A percentile compares a stretch with the other conserved stretches of the same genome.
Conservation (phyloP, 371 early-diverging fungal genomes). For the Syncephalastrum racemosum region DNA sequence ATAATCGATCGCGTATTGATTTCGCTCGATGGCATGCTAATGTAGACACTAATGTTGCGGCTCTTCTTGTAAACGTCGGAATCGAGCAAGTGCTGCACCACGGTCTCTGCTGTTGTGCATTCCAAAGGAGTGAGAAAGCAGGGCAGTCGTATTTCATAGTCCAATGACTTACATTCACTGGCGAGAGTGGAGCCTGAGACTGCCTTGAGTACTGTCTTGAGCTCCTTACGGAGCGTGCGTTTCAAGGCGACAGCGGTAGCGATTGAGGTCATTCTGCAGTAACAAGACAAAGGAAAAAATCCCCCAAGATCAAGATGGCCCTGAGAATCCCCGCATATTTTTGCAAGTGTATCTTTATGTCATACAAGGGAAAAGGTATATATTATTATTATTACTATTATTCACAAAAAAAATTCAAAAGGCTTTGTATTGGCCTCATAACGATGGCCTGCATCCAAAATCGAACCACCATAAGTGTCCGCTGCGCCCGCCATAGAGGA, state of each 20-base stretch:
- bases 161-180: constrained; percentile 9
- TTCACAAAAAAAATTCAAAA: too few relatives aligned
- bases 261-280: too few relatives aligned
- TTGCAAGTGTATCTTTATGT: too few relatives aligned
- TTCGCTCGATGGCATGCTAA: constrained; percentile 65
- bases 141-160: not conserved
- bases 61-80: constrained; percentile 48
- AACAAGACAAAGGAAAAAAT: too few relatives aligned
- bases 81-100: constrained; percentile 46
- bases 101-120: constrained; percentile 40
- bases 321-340: too few relatives aligned
- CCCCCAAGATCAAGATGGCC: too few relatives aligned
- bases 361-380: too few relatives aligned
- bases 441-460: constrained; percentile 29
- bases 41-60: constrained; percentile 61
- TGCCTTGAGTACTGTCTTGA: constrained; percentile 7
- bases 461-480: constrained; percentile 48
- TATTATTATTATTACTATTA: too few relatives aligned
- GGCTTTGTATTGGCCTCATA: not conserved
- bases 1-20: constrained; percentile 59
- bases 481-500: constrained; percentile 37
- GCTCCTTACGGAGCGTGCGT: constrained; percentile 19
- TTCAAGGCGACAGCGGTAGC: constrained; percentile 11
- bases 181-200: constrained; percentile 3
- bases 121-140: not conserved